A percentile compares a stretch with the other conserved stretches of the same genome.
phyloP scores from a whole-genome alignment of 2,329 filamentous ascomycete genomes.

The Hyphodiscus sp. region DNA sequence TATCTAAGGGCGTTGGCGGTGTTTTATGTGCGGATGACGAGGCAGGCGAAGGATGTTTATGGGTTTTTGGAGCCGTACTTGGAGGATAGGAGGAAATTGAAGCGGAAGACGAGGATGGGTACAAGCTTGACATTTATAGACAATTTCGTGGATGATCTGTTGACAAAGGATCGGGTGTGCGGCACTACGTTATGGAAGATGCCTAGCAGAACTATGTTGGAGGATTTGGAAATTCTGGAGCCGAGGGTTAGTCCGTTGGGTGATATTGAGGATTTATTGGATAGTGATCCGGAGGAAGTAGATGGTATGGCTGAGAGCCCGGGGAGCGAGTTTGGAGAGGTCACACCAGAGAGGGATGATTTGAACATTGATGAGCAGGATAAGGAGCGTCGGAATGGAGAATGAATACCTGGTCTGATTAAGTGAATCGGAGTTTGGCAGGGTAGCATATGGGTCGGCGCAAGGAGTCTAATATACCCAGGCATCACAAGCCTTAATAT shows the following conservation, averaged over 20 bases:
- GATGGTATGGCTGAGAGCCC: constrained; percentile 14
- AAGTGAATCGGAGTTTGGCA: background rate
- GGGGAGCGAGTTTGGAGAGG: constrained; percentile 37
- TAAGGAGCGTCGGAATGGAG: background rate
- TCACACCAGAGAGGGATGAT: constrained; percentile 19
- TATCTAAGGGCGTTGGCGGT: constrained; percentile 85
- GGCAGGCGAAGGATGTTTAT: constrained; percentile 76
- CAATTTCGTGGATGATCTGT: constrained; percentile 86
- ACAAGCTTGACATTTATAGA: constrained; percentile 78
- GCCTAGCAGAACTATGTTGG: constrained; percentile 71
- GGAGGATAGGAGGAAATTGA: constrained; percentile 76
- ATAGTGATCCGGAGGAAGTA: constrained; percentile 29
- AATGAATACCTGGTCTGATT: background rate
- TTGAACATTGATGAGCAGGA: constrained; percentile 9
- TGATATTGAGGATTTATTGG: constrained; percentile 66
- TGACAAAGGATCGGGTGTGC: constrained; percentile 84
- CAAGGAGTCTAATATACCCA: background rate
- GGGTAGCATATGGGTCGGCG: background rate
- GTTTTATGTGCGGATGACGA: constrained; percentile 89
- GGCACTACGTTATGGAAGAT: constrained; percentile 91
- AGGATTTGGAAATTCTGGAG: constrained; percentile 84
- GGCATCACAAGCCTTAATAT: no score
- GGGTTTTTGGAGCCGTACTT: constrained; percentile 73
- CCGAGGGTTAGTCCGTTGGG: constrained; percentile 78
- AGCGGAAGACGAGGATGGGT: constrained; percentile 66